Evolutionary conservation across 805 yeast species (phyloP).

Genomic region (Wickerhamiella qilinensis): DNA sequence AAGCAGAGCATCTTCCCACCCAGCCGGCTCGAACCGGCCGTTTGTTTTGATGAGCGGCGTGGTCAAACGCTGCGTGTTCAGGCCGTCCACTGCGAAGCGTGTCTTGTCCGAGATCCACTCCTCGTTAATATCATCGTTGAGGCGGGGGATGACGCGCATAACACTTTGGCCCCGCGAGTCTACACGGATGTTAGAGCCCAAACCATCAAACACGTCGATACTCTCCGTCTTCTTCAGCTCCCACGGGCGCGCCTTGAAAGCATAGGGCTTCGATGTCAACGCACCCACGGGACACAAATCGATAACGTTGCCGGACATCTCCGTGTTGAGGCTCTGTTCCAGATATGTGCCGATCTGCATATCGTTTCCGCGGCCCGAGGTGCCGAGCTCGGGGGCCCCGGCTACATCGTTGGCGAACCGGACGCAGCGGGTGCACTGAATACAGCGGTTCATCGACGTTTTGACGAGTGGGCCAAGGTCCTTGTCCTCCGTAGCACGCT

Average conservation of each 20-base stretch:
- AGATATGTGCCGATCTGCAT: conserved; percentile 84
- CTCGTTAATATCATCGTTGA: conserved; percentile 74
- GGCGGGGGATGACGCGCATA: conserved; percentile 71
- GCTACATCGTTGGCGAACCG: conserved; percentile 83
- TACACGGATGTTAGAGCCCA: conserved; percentile 70
- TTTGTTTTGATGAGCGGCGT: conserved; percentile 62
- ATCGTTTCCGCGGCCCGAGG: conserved; percentile 82
- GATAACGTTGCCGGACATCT: conserved; percentile 71
- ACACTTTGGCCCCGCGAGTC: conserved; percentile 80
- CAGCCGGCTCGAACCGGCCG: conserved; percentile 50
- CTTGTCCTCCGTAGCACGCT: conserved; percentile 81
- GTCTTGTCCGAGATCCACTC: conserved; percentile 88
- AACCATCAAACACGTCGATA: conserved; percentile 67
- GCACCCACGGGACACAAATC: conserved; percentile 91
- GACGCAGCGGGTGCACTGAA: conserved; percentile 83
- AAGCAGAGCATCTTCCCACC: conserved; percentile 77
- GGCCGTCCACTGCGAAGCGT: conserved; percentile 72
- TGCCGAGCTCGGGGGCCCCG: conserved; percentile 83
- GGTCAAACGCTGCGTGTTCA: conserved; percentile 72
- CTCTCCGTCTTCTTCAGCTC: conserved; percentile 80
- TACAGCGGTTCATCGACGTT: conserved; percentile 85
- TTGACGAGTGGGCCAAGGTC: conserved; percentile 80
- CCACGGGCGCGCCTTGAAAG: conserved; percentile 90
- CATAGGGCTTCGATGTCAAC: conserved; percentile 74
- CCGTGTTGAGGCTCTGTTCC: conserved; percentile 70